Base-by-base conservation (phyloP, 306 rosid species). In the Citrullus amarus region DNA sequence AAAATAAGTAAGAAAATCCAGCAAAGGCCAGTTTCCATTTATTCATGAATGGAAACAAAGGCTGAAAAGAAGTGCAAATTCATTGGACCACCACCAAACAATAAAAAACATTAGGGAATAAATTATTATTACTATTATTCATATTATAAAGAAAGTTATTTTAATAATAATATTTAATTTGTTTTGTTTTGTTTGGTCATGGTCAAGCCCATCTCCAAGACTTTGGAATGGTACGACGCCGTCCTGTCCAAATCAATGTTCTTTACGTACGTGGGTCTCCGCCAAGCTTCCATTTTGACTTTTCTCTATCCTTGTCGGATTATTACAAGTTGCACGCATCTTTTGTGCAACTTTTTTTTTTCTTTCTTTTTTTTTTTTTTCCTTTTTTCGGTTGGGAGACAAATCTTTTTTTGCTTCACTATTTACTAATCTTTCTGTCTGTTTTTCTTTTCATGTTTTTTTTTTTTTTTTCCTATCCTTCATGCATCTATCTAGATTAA, bases 201-300 rank as follows among this genome's bases (percentile, higher is more conserved):
- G 77, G 77, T 72, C 77, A 72, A 72, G 77, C 25, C 77, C 25
- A 72, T 46, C 22, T 39, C 43, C 43, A 72, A 46, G 59, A 72
- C 59, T 72, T 48, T 14, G 58, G 77, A 72, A 46, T 1, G 41
- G 58, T 48, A 72, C 59, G 77, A 72, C 59, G 77, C 43, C 77
- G 77, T 50, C 59, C 43, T 72, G 14, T 72, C 77, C 1, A 68
- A 39, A 41, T 68, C 75, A 43, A 43, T n/a, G 54, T 43, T 28
- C 25, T 72, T 72, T 9, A 68, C 75, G 53, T 43, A 69, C 75
- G 38, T 72, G 43, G 13, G 25, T 46, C 77, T 48, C 59, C 77
- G 25, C 59, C 59, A 38, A 30, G 0, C 76, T 22, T 71, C 58
- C 25, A 7, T 28, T 71, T 71, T 71, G 76, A 48, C 76, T 71